Conservation (phyloP, 2,329 filamentous ascomycete genomes). For the Colletotrichum nymphaeae region DNA sequence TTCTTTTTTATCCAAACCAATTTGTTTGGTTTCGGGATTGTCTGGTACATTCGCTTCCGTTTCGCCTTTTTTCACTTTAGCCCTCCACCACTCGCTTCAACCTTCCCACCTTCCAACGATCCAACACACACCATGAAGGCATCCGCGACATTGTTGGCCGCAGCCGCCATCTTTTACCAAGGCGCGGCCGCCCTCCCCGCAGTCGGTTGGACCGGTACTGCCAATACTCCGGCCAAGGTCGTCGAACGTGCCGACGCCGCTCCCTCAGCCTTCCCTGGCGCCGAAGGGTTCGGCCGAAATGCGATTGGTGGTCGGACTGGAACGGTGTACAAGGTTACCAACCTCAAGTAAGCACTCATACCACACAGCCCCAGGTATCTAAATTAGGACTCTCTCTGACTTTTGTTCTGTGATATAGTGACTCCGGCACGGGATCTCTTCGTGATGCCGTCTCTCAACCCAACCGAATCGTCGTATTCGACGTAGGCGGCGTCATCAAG, state of each 20-base stretch:
- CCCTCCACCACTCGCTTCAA: background rate
- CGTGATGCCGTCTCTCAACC: slow-evolving; percentile 60
- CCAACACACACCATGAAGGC: slow-evolving; percentile 18
- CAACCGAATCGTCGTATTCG: slow-evolving; percentile 62
- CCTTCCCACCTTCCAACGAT: background rate
- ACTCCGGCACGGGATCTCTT: slow-evolving; percentile 60
- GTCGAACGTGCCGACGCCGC: slow-evolving; percentile 16
- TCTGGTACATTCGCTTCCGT: slow-evolving; percentile 19
- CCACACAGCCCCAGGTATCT: too few relatives aligned
- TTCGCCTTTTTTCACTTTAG: background rate
- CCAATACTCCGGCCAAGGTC: slow-evolving; percentile 6
- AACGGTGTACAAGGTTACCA: slow-evolving; percentile 60
- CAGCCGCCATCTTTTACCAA: slow-evolving; percentile 14
- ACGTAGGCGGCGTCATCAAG: slow-evolving; percentile 61
- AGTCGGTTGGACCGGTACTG: slow-evolving; percentile 9
- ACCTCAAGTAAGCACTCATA: slow-evolving; percentile 47
- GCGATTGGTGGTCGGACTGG: slow-evolving; percentile 59
- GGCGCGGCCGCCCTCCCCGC: slow-evolving; percentile 15
- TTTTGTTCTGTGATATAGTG: slow-evolving; percentile 40
- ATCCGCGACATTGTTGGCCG: slow-evolving; percentile 16
- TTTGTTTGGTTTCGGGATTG: slow-evolving; percentile 11
- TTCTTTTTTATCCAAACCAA: background rate
- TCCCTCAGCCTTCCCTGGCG: slow-evolving; percentile 58
- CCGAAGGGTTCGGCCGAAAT: slow-evolving; percentile 60
- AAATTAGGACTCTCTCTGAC: too few relatives aligned